Percentiles rank a stretch among this genome's conserved stretches.
Conservation (phyloP, 768 basidiomycete genomes). For the Lentinula lateritia region DNA sequence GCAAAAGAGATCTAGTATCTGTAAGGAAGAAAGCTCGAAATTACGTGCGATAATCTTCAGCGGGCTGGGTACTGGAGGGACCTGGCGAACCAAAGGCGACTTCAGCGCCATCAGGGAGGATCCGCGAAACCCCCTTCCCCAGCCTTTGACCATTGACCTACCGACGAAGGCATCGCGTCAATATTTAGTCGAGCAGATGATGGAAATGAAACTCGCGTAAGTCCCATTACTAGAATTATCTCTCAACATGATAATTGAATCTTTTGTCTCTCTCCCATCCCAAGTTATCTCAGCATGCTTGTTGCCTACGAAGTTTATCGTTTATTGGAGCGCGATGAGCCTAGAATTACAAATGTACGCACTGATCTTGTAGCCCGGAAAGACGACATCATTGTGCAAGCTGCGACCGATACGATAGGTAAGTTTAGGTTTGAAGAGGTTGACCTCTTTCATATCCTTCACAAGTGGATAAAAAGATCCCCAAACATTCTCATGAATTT, state of each 20-base stretch:
- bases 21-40: background rate
- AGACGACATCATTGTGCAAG: conserved; percentile 2
- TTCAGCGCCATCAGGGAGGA: conserved; percentile 78
- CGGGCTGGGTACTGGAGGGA: conserved; percentile 34
- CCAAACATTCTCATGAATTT: background rate
- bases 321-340: background rate
- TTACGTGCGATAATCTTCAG: conserved; percentile 71
- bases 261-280: conserved; percentile 44
- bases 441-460: background rate
- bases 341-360: conserved; percentile 21
- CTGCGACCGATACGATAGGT: conserved; percentile 7
- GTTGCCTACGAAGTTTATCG: conserved; percentile 36
- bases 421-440: background rate
- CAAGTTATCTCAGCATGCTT: conserved; percentile 53
- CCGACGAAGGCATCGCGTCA: background rate
- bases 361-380: conserved; percentile 21
- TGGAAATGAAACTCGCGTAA: conserved; percentile 37
- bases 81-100: conserved; percentile 71
- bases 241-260: conserved; percentile 39
- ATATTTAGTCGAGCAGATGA: background rate
- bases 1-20: background rate
- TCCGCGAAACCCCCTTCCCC: conserved; percentile 44
- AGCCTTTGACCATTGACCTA: conserved; percentile 70
- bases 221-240: conserved; percentile 74
- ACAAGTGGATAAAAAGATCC: background rate